phyloP scores from a whole-genome alignment of 2,329 filamentous ascomycete species.

The Trichoderma atrobrunneum region DNA sequence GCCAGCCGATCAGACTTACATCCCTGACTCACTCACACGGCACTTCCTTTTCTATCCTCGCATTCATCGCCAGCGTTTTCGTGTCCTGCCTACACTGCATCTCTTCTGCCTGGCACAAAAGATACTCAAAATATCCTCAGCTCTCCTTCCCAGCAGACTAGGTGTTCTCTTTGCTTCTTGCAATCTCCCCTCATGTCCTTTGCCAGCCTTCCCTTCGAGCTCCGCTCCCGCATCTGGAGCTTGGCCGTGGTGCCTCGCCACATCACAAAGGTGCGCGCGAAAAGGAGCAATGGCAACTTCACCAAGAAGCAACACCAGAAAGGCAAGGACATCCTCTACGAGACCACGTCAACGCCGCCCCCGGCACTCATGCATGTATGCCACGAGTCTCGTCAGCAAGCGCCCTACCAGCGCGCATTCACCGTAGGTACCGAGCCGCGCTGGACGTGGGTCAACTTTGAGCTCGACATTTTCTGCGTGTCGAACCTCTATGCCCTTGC shows the following conservation, averaged over 20 bases:
- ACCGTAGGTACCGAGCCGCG: background rate
- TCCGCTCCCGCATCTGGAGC: background rate
- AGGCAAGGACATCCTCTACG: conserved; percentile 7
- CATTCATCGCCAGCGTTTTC: background rate
- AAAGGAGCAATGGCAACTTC: background rate
- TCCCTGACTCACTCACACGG: background rate
- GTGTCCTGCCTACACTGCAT: background rate
- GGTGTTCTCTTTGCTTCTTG: background rate
- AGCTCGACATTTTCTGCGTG: background rate
- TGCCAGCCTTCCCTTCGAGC: background rate
- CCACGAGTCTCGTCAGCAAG: conserved; percentile 15
- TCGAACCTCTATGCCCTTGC: background rate
- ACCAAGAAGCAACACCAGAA: background rate
- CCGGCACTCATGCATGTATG: conserved; percentile 19
- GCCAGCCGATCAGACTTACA: no score
- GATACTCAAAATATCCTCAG: background rate
- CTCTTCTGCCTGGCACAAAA: background rate
- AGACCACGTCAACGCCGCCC: conserved; percentile 15
- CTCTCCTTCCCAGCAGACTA: background rate
- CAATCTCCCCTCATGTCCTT: background rate
- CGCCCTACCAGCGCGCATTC: conserved; percentile 16
- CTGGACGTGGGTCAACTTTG: conserved; percentile 18
- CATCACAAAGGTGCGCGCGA: background rate
- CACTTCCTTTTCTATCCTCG: background rate
- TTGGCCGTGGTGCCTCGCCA: background rate